These are phyloP conservation scores for Priceomyces castillae DNA, from an alignment of 805 yeast genomes.

Conservation along the genomic window DNA sequence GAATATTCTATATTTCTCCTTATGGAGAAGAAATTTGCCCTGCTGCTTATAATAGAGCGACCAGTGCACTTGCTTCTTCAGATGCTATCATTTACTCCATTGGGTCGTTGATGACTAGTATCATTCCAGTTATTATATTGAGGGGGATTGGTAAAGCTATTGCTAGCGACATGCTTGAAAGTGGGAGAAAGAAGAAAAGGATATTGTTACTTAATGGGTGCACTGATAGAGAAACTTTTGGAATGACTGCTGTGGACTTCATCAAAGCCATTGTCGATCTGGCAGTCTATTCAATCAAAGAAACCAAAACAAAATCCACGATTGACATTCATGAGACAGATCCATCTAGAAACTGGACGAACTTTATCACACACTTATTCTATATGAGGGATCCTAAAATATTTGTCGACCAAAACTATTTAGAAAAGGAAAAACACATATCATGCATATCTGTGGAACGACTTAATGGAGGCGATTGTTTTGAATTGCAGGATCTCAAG, in stretches of 20 bases:
- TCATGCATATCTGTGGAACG: conserved; percentile 42
- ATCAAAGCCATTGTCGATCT: conserved; percentile 55
- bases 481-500: conserved; percentile 44
- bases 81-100: conserved; percentile 70
- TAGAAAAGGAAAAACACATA: conserved; percentile 43
- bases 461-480: conserved; percentile 19
- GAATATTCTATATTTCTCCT: conserved; percentile 79
- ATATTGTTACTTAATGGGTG: conserved; percentile 71
- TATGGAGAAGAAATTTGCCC: conserved; percentile 87
- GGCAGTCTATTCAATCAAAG: conserved; percentile 48
- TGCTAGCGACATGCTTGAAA: conserved; percentile 16
- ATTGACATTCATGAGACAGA: conserved; percentile 8
- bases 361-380: conserved; percentile 62
- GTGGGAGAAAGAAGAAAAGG: conserved; percentile 34
- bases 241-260: conserved; percentile 60
- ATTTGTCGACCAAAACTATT: conserved; percentile 40
- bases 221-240: conserved; percentile 75
- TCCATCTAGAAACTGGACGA: conserved; percentile 30
- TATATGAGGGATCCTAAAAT: conserved; percentile 53
- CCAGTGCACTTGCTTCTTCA: conserved; percentile 47
- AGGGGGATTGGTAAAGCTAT: conserved; percentile 72
- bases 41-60: conserved; percentile 60
- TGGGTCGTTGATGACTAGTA: conserved; percentile 87
- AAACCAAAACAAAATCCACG: conserved; percentile 12
- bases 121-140: conserved; percentile 71